Evolutionary conservation across 352 stramenopile genomes (phyloP), one percentile per base, ranked within the genome.

Genomic region (Globisporangium paddicum): DNA sequence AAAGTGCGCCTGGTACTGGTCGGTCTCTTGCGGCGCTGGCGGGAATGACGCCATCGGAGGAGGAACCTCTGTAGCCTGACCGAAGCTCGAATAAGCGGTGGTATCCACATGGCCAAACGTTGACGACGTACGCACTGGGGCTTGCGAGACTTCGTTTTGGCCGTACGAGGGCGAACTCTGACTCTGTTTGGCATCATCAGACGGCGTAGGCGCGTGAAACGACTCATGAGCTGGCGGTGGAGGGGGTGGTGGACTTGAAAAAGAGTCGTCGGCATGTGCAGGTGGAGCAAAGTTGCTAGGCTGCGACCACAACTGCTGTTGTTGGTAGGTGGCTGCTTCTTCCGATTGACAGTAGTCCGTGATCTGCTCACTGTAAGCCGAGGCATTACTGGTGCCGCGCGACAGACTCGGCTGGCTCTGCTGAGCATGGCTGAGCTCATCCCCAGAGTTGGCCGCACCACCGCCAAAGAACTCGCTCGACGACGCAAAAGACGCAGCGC

Each of bases 371-470:
- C 53, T 56, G 61, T 73, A 63, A 13, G 68, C 77, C 44, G 71
- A 81, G 19, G 62, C 51, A 30, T 77, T 75, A 54, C 71, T 86
- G 23, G 38, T 59, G 60, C 48, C 67, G 5, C 66, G 66, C 35
- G 64, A 69, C 62, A 81, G 64, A 34, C 66, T 67, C 40, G 67
- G 62, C 46, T 68, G 65, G 19, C 53, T 18, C n/a, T 66, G 55
- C 28, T 53, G 14, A n/a, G 65, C 61, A 44, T 69, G 55, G 26
- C 55, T 38, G 52, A 46, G 26, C 9, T 50, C 25, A 11, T 55
- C 58, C 2, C 18, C 34, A 48, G 38, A 26, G 45, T 23, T 56
- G 19, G 61, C 44, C 28, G 23, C 55, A 18, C 5, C 47, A 41
- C 47, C 49, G 23, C 62, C 49, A 54, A 68, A 68, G 57, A 65